Evolutionary conservation across 163 green algal genomes (phyloP).

Genomic region (Scenedesmus sp.): DNA sequence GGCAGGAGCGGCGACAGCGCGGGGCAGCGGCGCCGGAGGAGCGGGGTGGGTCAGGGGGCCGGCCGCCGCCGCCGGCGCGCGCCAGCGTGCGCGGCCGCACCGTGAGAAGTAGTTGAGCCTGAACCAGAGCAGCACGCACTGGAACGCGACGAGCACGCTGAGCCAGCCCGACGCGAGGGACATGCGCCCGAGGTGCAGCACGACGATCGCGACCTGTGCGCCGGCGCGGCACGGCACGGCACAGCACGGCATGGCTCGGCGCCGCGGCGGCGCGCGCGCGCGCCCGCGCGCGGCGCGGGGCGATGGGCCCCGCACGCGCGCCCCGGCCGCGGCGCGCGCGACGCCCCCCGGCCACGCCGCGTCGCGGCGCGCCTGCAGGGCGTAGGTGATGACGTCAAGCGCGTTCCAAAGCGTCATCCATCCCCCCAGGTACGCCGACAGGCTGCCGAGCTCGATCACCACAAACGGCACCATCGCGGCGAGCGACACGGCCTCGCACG

Average conservation of each 20-base stretch:
- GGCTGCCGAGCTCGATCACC: constrained; percentile 60
- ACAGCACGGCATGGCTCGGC: neutral
- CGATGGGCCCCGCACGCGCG: no score
- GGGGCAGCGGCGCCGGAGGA: no score
- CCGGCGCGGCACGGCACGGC: neutral
- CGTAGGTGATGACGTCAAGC: constrained; percentile 73
- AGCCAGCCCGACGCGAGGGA: constrained; percentile 18
- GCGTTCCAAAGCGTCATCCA: constrained; percentile 79
- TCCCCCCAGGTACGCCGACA: constrained; percentile 52
- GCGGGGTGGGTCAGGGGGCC: no score
- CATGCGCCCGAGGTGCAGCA: constrained; percentile 43
- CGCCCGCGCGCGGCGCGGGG: no score
- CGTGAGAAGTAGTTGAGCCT: constrained; percentile 56
- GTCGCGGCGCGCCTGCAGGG: constrained; percentile 60
- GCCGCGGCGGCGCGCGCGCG: no score
- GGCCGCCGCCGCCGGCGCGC: no score
- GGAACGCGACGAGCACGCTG: constrained; percentile 37
- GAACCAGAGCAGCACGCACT: constrained; percentile 56
- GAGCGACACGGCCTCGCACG: constrained; percentile 50
- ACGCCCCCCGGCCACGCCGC: no score
- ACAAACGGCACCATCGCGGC: constrained; percentile 78
- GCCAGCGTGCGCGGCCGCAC: no score
- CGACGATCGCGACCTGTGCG: constrained; percentile 43
- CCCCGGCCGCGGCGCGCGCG: no score
- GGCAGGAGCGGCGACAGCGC: neutral